Conservation (phyloP, 345 rosid genomes). For the Cardamine occulta region DNA sequence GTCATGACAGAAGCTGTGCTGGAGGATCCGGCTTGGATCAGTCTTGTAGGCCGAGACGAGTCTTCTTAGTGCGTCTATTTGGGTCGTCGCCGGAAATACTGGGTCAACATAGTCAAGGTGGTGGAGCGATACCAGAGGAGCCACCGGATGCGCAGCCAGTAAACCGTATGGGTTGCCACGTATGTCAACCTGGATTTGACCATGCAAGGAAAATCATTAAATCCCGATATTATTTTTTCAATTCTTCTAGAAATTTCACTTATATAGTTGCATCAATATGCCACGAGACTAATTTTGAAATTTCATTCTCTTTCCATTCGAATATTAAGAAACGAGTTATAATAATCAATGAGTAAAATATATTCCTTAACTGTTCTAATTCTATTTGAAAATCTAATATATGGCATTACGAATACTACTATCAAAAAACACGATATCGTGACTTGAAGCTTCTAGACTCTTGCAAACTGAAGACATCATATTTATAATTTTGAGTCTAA, state of each 20-base stretch:
- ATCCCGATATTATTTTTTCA: not conserved
- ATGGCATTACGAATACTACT: not conserved
- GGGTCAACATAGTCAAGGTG: conserved; percentile 73
- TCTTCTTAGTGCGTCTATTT: conserved; percentile 56
- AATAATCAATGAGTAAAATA: not conserved
- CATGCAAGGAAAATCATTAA: conserved; percentile 13
- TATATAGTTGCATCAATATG: not conserved
- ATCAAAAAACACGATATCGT: not conserved
- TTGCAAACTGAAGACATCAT: not conserved
- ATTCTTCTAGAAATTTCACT: not conserved
- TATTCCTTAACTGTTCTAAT: not conserved
- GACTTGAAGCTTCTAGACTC: not conserved
- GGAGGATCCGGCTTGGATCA: conserved; percentile 76
- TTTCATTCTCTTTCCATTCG: not conserved
- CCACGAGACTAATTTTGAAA: not conserved
- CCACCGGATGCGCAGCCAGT: conserved; percentile 85
- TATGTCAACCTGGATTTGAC: conserved; percentile 62
- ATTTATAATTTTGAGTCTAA: not conserved
- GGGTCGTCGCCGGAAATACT: conserved; percentile 58
- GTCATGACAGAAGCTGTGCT: conserved; percentile 80
- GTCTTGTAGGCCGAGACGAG: conserved; percentile 50
- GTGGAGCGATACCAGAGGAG: conserved; percentile 83
- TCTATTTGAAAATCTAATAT: not conserved
- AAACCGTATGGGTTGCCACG: conserved; percentile 79
- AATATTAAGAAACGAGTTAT: not conserved